A percentile compares a stretch with the other conserved stretches of the same genome.
Evolutionary conservation across 2,329 filamentous ascomycete genomes (phyloP).

Genomic region (Immersiporthe knoxdaviesiana): DNA sequence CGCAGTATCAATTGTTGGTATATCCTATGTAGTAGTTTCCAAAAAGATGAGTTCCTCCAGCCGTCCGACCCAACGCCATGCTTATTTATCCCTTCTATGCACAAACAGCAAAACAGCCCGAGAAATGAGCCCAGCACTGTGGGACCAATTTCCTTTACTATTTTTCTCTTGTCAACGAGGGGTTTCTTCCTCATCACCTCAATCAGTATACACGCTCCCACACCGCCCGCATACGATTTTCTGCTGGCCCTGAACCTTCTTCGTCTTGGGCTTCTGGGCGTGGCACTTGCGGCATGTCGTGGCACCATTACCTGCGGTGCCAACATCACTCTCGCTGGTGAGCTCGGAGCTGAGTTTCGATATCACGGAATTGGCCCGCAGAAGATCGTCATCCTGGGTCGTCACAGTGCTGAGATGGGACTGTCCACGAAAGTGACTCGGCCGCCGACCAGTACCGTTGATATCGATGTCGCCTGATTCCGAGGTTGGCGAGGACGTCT

Average conservation of each 20-base stretch:
- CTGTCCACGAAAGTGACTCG: constrained; percentile 21
- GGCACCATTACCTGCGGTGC: constrained; percentile 48
- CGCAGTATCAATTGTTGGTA: background rate
- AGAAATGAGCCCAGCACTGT: background rate
- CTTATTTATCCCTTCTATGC: constrained; percentile 5
- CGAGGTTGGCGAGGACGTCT: constrained; percentile 22
- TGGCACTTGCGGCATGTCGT: constrained; percentile 62
- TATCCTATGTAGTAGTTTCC: constrained; percentile 1
- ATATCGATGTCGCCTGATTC: constrained; percentile 28
- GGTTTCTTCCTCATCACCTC: constrained; percentile 12
- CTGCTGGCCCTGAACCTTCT: constrained; percentile 56
- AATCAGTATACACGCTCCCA: constrained; percentile 38
- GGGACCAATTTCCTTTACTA: too few relatives aligned
- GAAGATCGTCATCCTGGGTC: constrained; percentile 29
- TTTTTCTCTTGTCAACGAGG: background rate
- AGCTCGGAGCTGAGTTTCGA: constrained; percentile 64
- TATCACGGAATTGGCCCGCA: constrained; percentile 47
- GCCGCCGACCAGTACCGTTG: constrained; percentile 23
- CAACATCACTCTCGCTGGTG: constrained; percentile 42
- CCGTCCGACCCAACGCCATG: constrained; percentile 11
- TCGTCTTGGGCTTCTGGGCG: constrained; percentile 61
- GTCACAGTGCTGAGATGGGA: constrained; percentile 28
- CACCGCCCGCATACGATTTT: constrained; percentile 65
- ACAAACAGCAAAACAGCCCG: background rate
- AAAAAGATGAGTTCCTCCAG: constrained; percentile 2